Evolutionary conservation across 2,329 filamentous ascomycete species (phyloP).

Genomic region (Esteya vermicola): DNA sequence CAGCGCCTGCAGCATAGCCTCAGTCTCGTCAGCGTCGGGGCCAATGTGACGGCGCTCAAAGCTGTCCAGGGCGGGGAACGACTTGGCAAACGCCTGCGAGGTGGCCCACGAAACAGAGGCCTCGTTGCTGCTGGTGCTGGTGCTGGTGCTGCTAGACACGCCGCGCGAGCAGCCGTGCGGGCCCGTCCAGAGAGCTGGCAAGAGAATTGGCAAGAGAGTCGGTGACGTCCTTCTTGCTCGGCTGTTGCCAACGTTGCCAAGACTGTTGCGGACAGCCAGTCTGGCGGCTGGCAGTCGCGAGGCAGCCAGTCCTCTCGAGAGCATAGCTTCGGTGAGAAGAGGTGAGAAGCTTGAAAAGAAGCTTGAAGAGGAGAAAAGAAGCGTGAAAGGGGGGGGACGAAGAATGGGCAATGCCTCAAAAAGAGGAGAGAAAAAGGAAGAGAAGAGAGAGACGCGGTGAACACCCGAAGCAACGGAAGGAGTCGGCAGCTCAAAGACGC

Average conservation of each 20-base stretch:
- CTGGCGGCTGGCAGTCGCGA: not conserved
- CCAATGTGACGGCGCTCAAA: constrained; percentile 82
- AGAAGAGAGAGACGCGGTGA: not conserved
- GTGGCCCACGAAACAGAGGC: constrained; percentile 8
- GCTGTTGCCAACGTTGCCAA: too few species aligned
- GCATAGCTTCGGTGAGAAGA: not conserved
- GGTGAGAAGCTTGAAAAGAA: not conserved
- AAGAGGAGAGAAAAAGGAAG: not conserved
- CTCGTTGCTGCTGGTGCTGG: too few species aligned
- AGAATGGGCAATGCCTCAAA: not conserved
- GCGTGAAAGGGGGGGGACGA: constrained; percentile 10
- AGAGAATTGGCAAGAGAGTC: not conserved
- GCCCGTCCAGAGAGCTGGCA: constrained; percentile 2
- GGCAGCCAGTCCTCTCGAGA: not conserved
- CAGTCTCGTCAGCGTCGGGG: constrained; percentile 52
- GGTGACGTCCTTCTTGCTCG: too few species aligned
- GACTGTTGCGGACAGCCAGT: not conserved
- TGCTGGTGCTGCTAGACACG: constrained; percentile 3
- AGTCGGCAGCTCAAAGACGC: not conserved
- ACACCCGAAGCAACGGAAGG: not conserved
- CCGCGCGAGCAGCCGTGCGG: constrained; percentile 5
- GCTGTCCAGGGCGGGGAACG: constrained; percentile 32
- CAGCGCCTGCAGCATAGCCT: constrained; percentile 67
- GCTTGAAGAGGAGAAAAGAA: not conserved
- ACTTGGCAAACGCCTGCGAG: constrained; percentile 10